Base-by-base conservation (phyloP, 1,284 basidiomycete genomes). In the Peniophora sp. region DNA sequence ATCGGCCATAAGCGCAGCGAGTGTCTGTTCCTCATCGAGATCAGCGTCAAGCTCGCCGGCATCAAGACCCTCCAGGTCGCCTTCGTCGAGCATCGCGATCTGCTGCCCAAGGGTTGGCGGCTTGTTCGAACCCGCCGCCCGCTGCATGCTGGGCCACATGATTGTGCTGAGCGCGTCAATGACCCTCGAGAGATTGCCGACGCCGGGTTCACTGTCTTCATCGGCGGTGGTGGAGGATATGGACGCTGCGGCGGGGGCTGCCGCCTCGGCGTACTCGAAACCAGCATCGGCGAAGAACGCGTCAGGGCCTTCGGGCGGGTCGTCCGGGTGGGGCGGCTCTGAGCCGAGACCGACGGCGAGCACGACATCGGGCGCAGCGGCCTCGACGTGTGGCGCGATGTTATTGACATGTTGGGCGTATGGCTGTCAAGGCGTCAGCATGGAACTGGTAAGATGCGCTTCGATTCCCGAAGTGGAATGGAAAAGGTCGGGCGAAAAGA, bases 121-220 rank as follows among this genome's bases (percentile, higher is more conserved):
- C 20, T 61, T 57, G 35, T 56, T 54, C 8, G 61, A 59, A 16
- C 62, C 55, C 51, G 62, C 64, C 11, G 63, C 61, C 46, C 65
- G 74, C 14, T 77, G 64, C 77, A 91, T 81, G 0, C 83, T 83
- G 2, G 88, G 84, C 88, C 88, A 91, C 83, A 91, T 89, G 57
- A 91, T 81, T 1, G 87, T 89, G 62, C 86, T 85, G 38, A 91
- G 67, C 8, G 88, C 85, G 61, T 89, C 87, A 16, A 87, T 57
- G 11, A 89, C 80, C 22, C 89, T 79, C 36, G 78, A 75, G 22
- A 89, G 71, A 8, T 80, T 75, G 16, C 77, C 78, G 39, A 83
- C 52, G 22, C 41, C 54, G 44, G 62, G 62, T 34, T 54, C 45
- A 10, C 35, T 46, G 14, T 52, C 55, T 0, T 36, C 41, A 43